phyloP scores from a whole-genome alignment of 306 rosid genomes.

The Mimosa pudica region DNA sequence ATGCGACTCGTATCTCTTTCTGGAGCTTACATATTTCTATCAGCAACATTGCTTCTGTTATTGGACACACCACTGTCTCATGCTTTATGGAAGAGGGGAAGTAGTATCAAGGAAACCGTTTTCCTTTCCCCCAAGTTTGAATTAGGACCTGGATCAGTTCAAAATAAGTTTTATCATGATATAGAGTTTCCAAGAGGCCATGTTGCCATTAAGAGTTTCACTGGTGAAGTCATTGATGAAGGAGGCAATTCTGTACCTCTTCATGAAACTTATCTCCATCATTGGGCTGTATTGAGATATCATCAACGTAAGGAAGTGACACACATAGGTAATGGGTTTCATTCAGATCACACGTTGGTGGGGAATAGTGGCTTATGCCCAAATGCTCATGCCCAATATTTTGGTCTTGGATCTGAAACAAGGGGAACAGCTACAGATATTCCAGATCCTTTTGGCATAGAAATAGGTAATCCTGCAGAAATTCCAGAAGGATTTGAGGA shows the following conservation, averaged over 20 bases:
- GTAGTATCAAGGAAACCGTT: constrained; percentile 45
- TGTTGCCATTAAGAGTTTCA: constrained; percentile 60
- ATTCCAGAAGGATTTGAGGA: constrained; percentile 72
- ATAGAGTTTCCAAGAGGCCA: constrained; percentile 74
- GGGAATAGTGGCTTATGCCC: constrained; percentile 45
- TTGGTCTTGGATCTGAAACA: constrained; percentile 60
- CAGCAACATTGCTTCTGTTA: constrained; percentile 41
- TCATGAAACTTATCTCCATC: constrained; percentile 78
- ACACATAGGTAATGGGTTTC: constrained; percentile 1
- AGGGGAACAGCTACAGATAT: constrained; percentile 56
- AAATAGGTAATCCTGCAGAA: constrained; percentile 59
- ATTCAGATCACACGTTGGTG: constrained; percentile 11
- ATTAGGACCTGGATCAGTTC: constrained; percentile 67
- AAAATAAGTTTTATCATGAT: constrained; percentile 37
- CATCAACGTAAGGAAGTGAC: constrained; percentile 27
- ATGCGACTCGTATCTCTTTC: constrained; percentile 36
- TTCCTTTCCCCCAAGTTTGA: constrained; percentile 63
- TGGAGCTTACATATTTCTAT: constrained; percentile 28
- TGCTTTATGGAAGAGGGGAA: constrained; percentile 31
- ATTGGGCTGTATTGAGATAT: constrained; percentile 52
- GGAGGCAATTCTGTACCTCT: constrained; percentile 61
- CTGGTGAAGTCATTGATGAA: constrained; percentile 73
- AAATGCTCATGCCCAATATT: no score
- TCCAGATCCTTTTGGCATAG: constrained; percentile 75
- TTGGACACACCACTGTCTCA: constrained; percentile 34